These are phyloP conservation scores for Eustoma russellianum DNA, from an alignment of 257 asterid genomes.

Conservation along the genomic window DNA sequence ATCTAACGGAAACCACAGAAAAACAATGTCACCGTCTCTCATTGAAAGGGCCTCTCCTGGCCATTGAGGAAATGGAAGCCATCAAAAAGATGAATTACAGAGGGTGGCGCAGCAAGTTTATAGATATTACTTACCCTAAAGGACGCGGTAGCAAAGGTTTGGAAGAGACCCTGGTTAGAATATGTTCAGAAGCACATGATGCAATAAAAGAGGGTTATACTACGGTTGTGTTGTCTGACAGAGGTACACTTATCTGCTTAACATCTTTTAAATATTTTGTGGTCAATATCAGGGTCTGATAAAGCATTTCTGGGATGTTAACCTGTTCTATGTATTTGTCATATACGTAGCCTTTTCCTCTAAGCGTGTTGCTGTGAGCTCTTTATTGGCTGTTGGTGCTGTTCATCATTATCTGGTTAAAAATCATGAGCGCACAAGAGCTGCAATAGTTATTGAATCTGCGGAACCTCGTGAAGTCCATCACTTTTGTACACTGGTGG, in stretches of 20 bases:
- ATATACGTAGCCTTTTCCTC: slow-evolving; percentile 61
- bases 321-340: background rate
- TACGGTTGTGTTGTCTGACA: slow-evolving; percentile 78
- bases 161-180: slow-evolving; percentile 85
- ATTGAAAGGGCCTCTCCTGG: slow-evolving; percentile 78
- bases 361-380: slow-evolving; percentile 82
- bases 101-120: slow-evolving; percentile 96
- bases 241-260: slow-evolving; percentile 44
- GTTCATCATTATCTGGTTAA: slow-evolving; percentile 96
- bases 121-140: slow-evolving; percentile 75
- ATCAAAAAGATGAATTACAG: slow-evolving; percentile 80
- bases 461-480: slow-evolving; percentile 99
- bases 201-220: slow-evolving; percentile 94
- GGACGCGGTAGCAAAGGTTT: slow-evolving; percentile 71
- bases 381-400: slow-evolving; percentile 94
- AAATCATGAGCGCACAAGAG: slow-evolving; percentile 93
- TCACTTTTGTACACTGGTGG: slow-evolving; percentile 95
- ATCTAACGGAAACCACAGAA: slow-evolving; percentile 95
- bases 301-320: too few relatives aligned
- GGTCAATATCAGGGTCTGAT: too few relatives aligned
- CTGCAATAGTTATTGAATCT: slow-evolving; percentile 79
- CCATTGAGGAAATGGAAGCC: slow-evolving; percentile 88
- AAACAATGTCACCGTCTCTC: slow-evolving; percentile 95
- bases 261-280: too few relatives aligned
- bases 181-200: slow-evolving; percentile 75